Evolutionary conservation across 495 filamentous ascomycete species (phyloP), one percentile per base, ranked within the genome.

Genomic region (Daldinia childiae): DNA sequence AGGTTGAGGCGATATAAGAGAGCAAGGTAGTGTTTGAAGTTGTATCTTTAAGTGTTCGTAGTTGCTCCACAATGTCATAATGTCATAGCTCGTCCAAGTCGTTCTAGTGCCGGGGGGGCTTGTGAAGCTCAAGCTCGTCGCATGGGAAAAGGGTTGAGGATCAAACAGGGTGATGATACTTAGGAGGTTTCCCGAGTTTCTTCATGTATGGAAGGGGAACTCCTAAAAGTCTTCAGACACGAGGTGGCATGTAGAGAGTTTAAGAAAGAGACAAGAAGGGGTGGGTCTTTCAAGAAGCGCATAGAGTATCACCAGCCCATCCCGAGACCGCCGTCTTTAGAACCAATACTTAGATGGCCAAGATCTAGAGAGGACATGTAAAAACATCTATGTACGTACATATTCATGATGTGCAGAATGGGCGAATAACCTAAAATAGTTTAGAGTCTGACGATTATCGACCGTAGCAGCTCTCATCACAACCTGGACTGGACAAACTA

Each of bases 191-290:
- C 69, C 71, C 77, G 79, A 77, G 77, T 77, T 79, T 79, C 77
- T 76, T 73, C 70, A 76, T 79, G 77, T 78, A 78, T 72, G 73
- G 64, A 77, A 77, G 67, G 68, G 72, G 45, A 73, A 66, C 52
- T 69, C 62, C 71, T n/a, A 48, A 64, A 65, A 60, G 64, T 74
- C 58, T 60, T 68, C 59, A 66, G 66, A 70, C 65, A 59, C 32
- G 64, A 62, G 57, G 76, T 59, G 62, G 68, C 69, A 77, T 71
- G 69, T 58, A 56, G 21, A 58, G 62, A 64, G 71, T 81, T 84
- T 83, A 82, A 80, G 79, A 80, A 82, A 82, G 77, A 68, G 77
- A 73, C 66, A 79, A 74, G 79, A 56, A 69, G 43, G 19, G 19
- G 72, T 69, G 74, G 73, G 71, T 71, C 63, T 55, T 30, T 26